These are phyloP conservation scores for Petasospora rhodanensis DNA, from an alignment of 1,139 yeast species.

Conservation along the genomic window DNA sequence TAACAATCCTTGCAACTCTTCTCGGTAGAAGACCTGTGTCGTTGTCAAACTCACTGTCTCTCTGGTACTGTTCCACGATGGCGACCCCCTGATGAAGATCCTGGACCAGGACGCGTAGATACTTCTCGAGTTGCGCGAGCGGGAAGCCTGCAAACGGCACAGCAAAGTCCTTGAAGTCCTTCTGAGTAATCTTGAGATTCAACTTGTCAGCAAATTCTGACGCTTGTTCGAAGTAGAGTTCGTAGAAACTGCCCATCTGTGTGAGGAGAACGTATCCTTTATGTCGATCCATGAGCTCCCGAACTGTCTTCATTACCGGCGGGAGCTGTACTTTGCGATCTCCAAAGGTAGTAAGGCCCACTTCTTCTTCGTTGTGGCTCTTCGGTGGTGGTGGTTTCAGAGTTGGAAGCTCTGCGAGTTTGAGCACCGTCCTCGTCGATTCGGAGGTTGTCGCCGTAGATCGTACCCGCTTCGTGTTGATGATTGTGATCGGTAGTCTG, in stretches of 20 bases:
- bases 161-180: constrained; percentile 39
- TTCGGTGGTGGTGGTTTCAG: constrained; percentile 1
- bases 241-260: constrained; percentile 91
- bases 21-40: constrained; percentile 32
- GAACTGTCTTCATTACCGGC: constrained; percentile 25
- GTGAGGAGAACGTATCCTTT: constrained; percentile 75
- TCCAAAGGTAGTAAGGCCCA: too few species aligned
- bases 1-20: constrained; percentile 71
- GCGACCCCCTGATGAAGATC: constrained; percentile 71
- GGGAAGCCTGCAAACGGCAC: constrained; percentile 96
- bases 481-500: too few species aligned
- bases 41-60: constrained; percentile 28
- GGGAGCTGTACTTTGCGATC: constrained; percentile 13
- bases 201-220: constrained; percentile 63
- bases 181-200: constrained; percentile 56
- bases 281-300: constrained; percentile 43
- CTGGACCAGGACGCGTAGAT: constrained; percentile 67
- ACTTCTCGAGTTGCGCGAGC: constrained; percentile 60
- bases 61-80: constrained; percentile 58
- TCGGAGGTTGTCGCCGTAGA: too few species aligned
- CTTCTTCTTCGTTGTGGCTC: background rate
- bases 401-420: constrained; percentile 7
- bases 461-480: too few species aligned
- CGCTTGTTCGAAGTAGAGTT: constrained; percentile 86
- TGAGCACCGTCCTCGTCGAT: constrained; percentile 5